Evolutionary conservation across 176 grass and related monocot species (phyloP).

Genomic region (Ensete glaucum): DNA sequence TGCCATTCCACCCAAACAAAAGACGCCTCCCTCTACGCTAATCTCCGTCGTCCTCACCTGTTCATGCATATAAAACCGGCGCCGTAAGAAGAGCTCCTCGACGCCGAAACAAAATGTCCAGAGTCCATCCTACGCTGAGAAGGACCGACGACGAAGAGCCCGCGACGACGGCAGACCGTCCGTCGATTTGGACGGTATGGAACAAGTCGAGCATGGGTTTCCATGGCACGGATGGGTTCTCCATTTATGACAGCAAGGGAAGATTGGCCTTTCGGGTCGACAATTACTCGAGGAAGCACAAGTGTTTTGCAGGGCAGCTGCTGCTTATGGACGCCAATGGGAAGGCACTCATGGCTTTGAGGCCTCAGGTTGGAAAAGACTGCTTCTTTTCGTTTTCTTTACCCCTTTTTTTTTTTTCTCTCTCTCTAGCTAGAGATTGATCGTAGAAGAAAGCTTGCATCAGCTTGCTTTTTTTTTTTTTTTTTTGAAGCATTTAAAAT

Average conservation of each 20-base stretch:
- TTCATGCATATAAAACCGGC: too few relatives aligned
- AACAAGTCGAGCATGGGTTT: conserved; percentile 93
- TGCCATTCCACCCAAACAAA: too few relatives aligned
- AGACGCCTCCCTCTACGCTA: too few relatives aligned
- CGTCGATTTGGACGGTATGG: conserved; percentile 78
- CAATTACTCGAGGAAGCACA: conserved; percentile 60
- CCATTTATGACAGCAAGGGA: conserved; percentile 59
- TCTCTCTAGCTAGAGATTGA: too few relatives aligned
- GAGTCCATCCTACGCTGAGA: neutral
- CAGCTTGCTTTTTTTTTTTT: too few relatives aligned
- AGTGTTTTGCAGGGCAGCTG: conserved; percentile 56
- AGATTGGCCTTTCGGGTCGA: conserved; percentile 67
- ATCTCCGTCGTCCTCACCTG: too few relatives aligned
- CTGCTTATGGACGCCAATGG: conserved; percentile 75
- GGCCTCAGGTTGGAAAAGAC: conserved; percentile 47
- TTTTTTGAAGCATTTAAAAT: too few relatives aligned
- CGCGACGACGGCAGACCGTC: neutral
- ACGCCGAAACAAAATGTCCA: conserved; percentile 7
- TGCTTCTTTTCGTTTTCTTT: neutral
- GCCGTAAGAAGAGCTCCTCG: neutral
- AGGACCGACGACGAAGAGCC: neutral
- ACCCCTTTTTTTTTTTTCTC: neutral
- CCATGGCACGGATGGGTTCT: conserved; percentile 91
- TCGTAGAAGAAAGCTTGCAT: too few relatives aligned
- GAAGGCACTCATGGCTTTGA: conserved; percentile 37